Evolutionary conservation across 2,329 filamentous ascomycete species (phyloP).

Genomic region (Microdochium paspali): DNA sequence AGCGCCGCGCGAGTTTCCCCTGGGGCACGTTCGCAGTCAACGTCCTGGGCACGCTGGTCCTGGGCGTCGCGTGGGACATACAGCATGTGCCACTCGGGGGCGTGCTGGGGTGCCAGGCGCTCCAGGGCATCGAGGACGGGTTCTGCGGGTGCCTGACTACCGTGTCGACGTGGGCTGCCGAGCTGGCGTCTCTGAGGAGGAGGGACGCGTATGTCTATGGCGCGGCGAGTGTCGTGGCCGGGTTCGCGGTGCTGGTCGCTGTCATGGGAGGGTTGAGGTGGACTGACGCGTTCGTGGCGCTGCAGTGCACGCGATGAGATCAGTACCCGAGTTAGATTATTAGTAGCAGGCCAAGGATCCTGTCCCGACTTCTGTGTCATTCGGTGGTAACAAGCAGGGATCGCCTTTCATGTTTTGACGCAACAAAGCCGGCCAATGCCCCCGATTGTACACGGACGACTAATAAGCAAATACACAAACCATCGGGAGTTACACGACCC

Average conservation of each 20-base stretch:
- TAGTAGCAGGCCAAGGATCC: too few relatives aligned
- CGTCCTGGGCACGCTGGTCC: slow-evolving; percentile 61
- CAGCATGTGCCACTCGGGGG: slow-evolving; percentile 53
- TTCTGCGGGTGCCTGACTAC: slow-evolving; percentile 61
- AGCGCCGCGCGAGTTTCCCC: slow-evolving; percentile 57
- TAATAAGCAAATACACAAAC: too few relatives aligned
- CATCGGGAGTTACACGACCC: too few relatives aligned
- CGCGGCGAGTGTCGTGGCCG: slow-evolving; percentile 45
- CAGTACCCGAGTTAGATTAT: too few relatives aligned
- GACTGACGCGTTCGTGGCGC: slow-evolving; percentile 45
- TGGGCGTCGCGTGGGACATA: slow-evolving; percentile 72
- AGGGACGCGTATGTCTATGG: slow-evolving; percentile 60
- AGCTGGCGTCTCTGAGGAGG: slow-evolving; percentile 39
- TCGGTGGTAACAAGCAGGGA: too few relatives aligned
- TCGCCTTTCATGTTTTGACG: too few relatives aligned
- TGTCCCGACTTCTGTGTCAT: too few relatives aligned
- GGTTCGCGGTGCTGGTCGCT: slow-evolving; percentile 50
- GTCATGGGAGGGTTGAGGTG: slow-evolving; percentile 71
- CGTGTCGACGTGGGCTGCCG: slow-evolving; percentile 57
- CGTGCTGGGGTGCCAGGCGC: slow-evolving; percentile 54
- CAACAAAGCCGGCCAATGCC: too few relatives aligned
- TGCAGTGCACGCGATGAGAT: slow-evolving; percentile 30
- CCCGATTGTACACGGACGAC: too few relatives aligned
- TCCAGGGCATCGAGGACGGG: slow-evolving; percentile 58
- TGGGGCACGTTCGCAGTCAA: slow-evolving; percentile 83